Conservation (phyloP, 2,329 filamentous ascomycete species). For the Aureobasidium lini region DNA sequence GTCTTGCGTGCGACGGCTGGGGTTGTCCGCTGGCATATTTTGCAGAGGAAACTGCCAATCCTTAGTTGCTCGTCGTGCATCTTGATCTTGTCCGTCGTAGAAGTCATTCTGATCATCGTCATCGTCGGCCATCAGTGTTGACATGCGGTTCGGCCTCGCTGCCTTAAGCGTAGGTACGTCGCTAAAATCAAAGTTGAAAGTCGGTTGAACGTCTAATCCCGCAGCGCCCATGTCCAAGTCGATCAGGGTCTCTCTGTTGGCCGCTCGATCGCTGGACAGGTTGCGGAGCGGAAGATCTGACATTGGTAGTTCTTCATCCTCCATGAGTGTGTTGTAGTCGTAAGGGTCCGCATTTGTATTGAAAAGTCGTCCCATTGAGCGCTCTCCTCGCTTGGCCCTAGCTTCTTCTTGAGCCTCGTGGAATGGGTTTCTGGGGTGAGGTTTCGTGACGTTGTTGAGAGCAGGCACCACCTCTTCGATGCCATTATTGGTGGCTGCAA, state of each 20-base stretch:
- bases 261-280: conserved; percentile 28
- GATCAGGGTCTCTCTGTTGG: conserved; percentile 45
- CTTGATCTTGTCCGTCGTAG: conserved; percentile 31
- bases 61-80: conserved; percentile 16
- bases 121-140: conserved; percentile 30
- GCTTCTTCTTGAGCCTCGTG: conserved; percentile 38
- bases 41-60: conserved; percentile 50
- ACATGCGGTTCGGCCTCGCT: conserved; percentile 40
- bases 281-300: conserved; percentile 50
- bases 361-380: conserved; percentile 51
- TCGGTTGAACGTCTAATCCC: conserved; percentile 40
- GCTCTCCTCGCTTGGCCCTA: conserved; percentile 49
- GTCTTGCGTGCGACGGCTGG: conserved; percentile 38
- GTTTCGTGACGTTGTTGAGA: conserved; percentile 6
- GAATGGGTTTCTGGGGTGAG: conserved; percentile 13
- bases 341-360: conserved; percentile 50
- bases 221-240: conserved; percentile 51
- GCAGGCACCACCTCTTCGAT: not conserved
- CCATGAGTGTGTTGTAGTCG: conserved; percentile 41
- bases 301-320: conserved; percentile 30
- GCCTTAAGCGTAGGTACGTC: conserved; percentile 50
- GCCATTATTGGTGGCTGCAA: conserved; percentile 14
- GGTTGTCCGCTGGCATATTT: conserved; percentile 25
- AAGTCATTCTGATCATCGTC: conserved; percentile 35
- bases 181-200: conserved; percentile 40